Base-by-base conservation (phyloP, 108 stramenopile genomes). In the Nitzschia sp. region DNA sequence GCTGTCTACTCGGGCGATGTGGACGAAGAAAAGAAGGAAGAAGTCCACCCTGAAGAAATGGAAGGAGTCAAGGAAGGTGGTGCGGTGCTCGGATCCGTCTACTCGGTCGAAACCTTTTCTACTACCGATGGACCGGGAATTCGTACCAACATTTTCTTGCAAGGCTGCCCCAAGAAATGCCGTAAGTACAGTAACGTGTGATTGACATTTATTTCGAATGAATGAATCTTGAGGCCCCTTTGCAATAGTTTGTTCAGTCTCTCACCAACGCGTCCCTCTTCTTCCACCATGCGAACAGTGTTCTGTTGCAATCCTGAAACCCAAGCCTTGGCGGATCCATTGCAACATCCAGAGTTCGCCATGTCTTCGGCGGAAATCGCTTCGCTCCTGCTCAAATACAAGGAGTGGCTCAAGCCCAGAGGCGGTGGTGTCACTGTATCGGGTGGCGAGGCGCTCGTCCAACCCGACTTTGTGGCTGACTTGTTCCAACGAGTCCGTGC, bases 241-340 rank as follows among this genome's bases (percentile, higher is more conserved):
- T n/a, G n/a, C n/a, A 3, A 3, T 25, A 15, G 6, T 22, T 25
- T 1, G 15, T 54, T 27, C 25, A 6, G 53, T 2, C n/a, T 44
- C 41, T 13, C 41, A 9, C 9, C 13, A 15, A 13, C 41, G 15
- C 15, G 15, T 44, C 9, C 15, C 15, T 44, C 41, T 44, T 9
- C 15, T 44, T 44, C 41, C 13, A 44, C 3, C 3, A 13, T 27
- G 1, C 17, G 15, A 29, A 22, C 27, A 58, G 57, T 69, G 15
- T 85, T 73, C 46, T 85, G 85, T 67, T 82, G 78, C 30, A 87
- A 87, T 36, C 86, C 86, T 11, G 86, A 87, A 52, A 87, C 86
- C 2, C 83, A 82, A 54, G 62, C 53, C 22, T 50, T 82, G 21
- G 75, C 72, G 8, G 71, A 87, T 56, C 83, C 83, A 13, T 44